phyloP scores from a whole-genome alignment of 192 early-diverging fungal species.

The Podochytrium sp. region DNA sequence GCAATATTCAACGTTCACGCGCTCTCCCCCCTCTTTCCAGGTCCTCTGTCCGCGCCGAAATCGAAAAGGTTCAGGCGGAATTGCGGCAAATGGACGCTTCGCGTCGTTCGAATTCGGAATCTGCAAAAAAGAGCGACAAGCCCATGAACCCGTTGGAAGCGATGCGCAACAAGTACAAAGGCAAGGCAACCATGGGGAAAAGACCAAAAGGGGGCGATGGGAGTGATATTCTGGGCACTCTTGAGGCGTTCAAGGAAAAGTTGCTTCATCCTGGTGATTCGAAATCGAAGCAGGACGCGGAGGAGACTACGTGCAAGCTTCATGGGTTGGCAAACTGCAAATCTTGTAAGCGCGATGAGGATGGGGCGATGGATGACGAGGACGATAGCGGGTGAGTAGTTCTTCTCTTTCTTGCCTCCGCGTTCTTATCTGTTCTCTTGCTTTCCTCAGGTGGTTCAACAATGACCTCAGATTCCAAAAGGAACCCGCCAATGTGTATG shows the following conservation, averaged over 20 bases:
- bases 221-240: conserved; percentile 9
- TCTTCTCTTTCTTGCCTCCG: no score
- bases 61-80: conserved; percentile 68
- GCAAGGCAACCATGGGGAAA: conserved; percentile 17
- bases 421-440: not conserved
- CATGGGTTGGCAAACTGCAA: conserved; percentile 74
- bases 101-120: not conserved
- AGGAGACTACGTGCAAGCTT: conserved; percentile 57
- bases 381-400: conserved; percentile 49
- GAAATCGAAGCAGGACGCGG: conserved; percentile 18
- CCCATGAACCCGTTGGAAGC: conserved; percentile 37
- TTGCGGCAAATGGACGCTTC: conserved; percentile 60
- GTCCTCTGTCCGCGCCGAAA: conserved; percentile 50
- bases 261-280: not conserved
- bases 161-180: conserved; percentile 33
- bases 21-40: not conserved
- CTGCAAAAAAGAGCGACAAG: conserved; percentile 35
- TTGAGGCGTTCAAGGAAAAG: conserved; percentile 28
- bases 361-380: conserved; percentile 41
- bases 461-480: conserved; percentile 79
- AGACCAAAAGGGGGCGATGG: conserved; percentile 19
- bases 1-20: not conserved
- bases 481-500: conserved; percentile 60
- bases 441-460: conserved; percentile 66
- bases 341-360: conserved; percentile 67